Percentiles rank a stretch among this genome's conserved stretches.
phyloP scores from a whole-genome alignment of 257 asterid genomes.

The Solanum sitiens region DNA sequence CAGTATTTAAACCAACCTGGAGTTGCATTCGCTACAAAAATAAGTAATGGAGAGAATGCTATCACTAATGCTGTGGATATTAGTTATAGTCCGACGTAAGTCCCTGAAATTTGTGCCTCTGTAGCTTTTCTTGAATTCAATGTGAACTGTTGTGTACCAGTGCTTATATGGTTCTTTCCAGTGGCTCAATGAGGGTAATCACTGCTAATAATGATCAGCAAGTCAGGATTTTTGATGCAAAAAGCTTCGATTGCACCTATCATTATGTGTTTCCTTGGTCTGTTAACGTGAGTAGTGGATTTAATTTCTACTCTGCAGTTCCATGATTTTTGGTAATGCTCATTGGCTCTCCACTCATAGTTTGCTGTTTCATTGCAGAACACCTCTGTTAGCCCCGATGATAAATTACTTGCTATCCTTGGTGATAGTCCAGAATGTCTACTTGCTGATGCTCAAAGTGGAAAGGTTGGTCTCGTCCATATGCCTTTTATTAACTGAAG shows the following conservation, averaged over 20 bases:
- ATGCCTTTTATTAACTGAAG: not conserved
- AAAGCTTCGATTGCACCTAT: constrained; percentile 33
- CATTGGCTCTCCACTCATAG: not conserved
- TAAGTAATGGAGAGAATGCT: constrained; percentile 54
- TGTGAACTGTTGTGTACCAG: not conserved
- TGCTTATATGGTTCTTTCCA: constrained; percentile 6
- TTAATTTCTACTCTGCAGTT: not conserved
- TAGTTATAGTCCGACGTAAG: constrained; percentile 30
- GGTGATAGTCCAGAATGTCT: constrained; percentile 64
- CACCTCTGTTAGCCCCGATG: constrained; percentile 57
- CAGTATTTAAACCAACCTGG: constrained; percentile 65
- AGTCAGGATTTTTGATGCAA: constrained; percentile 58
- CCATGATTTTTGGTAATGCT: not conserved
- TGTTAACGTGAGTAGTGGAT: constrained; percentile 56
- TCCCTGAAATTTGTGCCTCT: not conserved
- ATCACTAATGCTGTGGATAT: constrained; percentile 79
- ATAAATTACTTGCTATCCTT: constrained; percentile 54
- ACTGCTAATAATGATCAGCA: constrained; percentile 81
- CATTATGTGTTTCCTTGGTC: constrained; percentile 80
- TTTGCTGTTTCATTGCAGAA: constrained; percentile 26
- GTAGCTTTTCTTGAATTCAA: not conserved
- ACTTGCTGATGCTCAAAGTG: constrained; percentile 49
- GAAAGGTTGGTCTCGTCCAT: constrained; percentile 31
- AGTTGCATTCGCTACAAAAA: constrained; percentile 62
- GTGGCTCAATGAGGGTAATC: constrained; percentile 58